Base-by-base conservation (phyloP, 208 protist species). In the Trypanosoma lewisi region DNA sequence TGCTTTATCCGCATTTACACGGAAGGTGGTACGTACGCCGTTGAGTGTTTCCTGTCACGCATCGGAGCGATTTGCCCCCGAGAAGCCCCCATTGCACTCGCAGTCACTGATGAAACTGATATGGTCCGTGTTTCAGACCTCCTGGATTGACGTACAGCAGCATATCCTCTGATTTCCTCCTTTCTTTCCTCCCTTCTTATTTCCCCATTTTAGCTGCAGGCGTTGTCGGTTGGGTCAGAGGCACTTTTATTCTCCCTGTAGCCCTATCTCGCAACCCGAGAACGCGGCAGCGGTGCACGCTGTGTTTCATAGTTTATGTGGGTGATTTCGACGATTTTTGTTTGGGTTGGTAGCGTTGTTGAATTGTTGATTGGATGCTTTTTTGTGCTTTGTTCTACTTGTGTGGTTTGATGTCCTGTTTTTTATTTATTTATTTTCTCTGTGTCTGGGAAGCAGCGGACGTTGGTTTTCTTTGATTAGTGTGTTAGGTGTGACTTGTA, bases 71-170 rank as follows among this genome's bases (percentile, higher is more conserved):
- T 63, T 63, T 55, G 51, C 33, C 61, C 42, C 50, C 42, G 34
- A 63, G 63, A 63, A 19, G n/a, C 17, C 14, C 31, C n/a, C 19
- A 30, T 27, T 8, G 1, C 34, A 39, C 17, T 1, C 23, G 58
- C 41, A 37, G 19, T 48, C 52, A 21, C 64, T 78, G 81, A 87
- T 83, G 80, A 87, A 78, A 54, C 66, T 83, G 81, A 87, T 83
- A 87, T 87, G 81, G 81, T 87, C 81, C 81, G 81, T 87, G 81
- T 87, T 87, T 87, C 81, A 77, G 81, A 87, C 62, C 59, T 17
- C 11, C 48, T 62, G 65, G 57, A 75, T 81, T 71, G 81, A 87
- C 74, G 81, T 69, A 87, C 73, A 78, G 59, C 59, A 76, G 70
- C 80, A 86, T 86, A 82, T 86, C 80, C 63, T 73, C 80, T 86